Evolutionary conservation across 2,329 filamentous ascomycete genomes (phyloP), one percentile per base, ranked within the genome.

Genomic region (Aurifilum marmelostoma): DNA sequence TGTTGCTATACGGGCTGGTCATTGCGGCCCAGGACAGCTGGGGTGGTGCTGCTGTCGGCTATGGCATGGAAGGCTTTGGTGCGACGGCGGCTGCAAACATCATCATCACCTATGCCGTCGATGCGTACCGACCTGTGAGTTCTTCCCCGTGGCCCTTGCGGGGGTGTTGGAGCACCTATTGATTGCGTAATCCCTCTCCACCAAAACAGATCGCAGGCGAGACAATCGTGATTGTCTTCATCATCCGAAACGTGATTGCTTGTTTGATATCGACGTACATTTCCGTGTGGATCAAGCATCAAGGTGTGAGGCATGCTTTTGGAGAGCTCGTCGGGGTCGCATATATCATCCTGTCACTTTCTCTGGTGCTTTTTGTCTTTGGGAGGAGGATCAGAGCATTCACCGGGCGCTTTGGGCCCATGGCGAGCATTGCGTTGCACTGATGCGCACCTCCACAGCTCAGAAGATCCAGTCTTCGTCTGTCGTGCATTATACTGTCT

Each of bases 1-100:
- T 79, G 16, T 70, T 78, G 34, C 74, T 77, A n/a, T 78, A 75
- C 37, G 78, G 77, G 5, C 66, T 76, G 56, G 74, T 69, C 6
- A 63, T 76, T 16, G 71, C 72, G 65, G 75, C 59, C 8, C 63
- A 43, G n/a, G 37, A 65, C 9, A 39, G 50, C 37, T 63, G 60
- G 50, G 50, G 29, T 41, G 66, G 66, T 14, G 66, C 60, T 24
- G 66, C 47, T 24, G 27, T 64, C 21, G 76, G 76, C 0, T 76
- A 75, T 59, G 73, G 70, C 18, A 75, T 78, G 73, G 74, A 77
- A 60, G 74, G 71, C 4, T 78, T 78, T 37, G 77, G 75, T 6
- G 73, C 77, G 37, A 75, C 73, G 2, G 74, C 75, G 1, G 71
- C 74, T 24, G 73, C 71, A 27, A 78, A 77, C 60, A 72, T 77